Evolutionary conservation across 2,329 filamentous ascomycete genomes (phyloP).

Genomic region (Plectosphaerella sp.): DNA sequence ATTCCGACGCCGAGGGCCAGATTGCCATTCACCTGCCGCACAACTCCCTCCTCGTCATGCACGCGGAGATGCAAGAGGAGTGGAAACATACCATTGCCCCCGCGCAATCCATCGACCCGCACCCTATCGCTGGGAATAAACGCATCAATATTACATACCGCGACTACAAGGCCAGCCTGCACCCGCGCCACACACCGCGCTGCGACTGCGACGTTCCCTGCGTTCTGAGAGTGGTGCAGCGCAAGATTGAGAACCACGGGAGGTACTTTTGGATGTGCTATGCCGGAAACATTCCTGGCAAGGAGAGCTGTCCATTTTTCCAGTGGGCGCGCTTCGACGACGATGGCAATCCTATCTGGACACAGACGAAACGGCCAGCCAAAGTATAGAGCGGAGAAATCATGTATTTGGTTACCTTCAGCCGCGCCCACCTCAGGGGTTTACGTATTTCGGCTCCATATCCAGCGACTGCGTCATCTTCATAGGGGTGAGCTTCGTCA

Average conservation of each 20-base stretch:
- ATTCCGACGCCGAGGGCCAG: slow-evolving; percentile 70
- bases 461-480: slow-evolving; percentile 20
- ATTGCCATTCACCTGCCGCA: slow-evolving; percentile 92
- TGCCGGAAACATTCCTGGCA: slow-evolving; percentile 65
- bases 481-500: slow-evolving; percentile 18
- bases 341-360: slow-evolving; percentile 74
- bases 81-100: slow-evolving; percentile 90
- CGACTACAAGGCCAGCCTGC: slow-evolving; percentile 72
- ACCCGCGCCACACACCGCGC: slow-evolving; percentile 71
- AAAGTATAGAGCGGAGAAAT: not conserved
- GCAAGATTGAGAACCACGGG: slow-evolving; percentile 70
- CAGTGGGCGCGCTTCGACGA: slow-evolving; percentile 85
- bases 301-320: slow-evolving; percentile 70
- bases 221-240: slow-evolving; percentile 73
- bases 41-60: slow-evolving; percentile 92
- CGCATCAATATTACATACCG: slow-evolving; percentile 94
- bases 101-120: slow-evolving; percentile 72
- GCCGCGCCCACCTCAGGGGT: slow-evolving; percentile 24
- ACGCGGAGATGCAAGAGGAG: slow-evolving; percentile 94
- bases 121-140: slow-evolving; percentile 73
- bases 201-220: slow-evolving; percentile 70
- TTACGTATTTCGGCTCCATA: slow-evolving; percentile 29
- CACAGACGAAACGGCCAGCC: not conserved
- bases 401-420: not conserved
- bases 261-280: slow-evolving; percentile 95